phyloP scores from a whole-genome alignment of 2,329 filamentous ascomycete genomes.

The Trichophyton verrucosum region DNA sequence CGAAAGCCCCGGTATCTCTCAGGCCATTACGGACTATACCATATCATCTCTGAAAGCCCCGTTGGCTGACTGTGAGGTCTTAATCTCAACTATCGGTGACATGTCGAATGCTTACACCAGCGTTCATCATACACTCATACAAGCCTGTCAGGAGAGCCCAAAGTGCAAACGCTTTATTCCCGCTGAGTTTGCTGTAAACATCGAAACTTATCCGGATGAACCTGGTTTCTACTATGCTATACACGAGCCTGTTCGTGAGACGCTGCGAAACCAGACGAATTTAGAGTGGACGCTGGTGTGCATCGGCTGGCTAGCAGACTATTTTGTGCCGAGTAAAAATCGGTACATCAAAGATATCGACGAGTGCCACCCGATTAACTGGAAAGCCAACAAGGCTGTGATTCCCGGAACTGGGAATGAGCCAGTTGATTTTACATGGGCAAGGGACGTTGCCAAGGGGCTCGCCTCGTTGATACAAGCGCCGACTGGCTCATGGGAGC shows the following conservation, averaged over 20 bases:
- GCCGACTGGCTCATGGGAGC: neutral
- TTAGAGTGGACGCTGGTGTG: slow-evolving; percentile 4
- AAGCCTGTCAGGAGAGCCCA: slow-evolving; percentile 3
- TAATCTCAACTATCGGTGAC: slow-evolving; percentile 6
- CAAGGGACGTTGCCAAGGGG: slow-evolving; percentile 1
- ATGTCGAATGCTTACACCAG: neutral
- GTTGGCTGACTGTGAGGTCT: slow-evolving; percentile 1
- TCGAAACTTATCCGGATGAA: neutral
- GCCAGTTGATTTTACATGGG: neutral
- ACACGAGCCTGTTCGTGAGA: slow-evolving; percentile 3
- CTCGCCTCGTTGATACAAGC: neutral
- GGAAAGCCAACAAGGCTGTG: neutral
- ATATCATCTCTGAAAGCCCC: neutral
- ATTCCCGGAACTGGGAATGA: slow-evolving; percentile 6
- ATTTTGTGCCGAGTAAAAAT: slow-evolving; percentile 3
- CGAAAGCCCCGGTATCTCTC: neutral
- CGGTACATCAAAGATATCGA: slow-evolving; percentile 5
- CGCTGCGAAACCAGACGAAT: slow-evolving; percentile 1
- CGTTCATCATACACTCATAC: neutral
- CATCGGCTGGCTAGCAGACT: slow-evolving; percentile 6
- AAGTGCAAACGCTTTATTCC: slow-evolving; percentile 7
- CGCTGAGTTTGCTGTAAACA: slow-evolving; percentile 2
- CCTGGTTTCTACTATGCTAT: neutral
- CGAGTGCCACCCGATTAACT: slow-evolving; percentile 2
- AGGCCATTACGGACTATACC: slow-evolving; percentile 2